Evolutionary conservation across 176 grass and related monocot species (phyloP).

Genomic region (Aegilops sharonensis): DNA sequence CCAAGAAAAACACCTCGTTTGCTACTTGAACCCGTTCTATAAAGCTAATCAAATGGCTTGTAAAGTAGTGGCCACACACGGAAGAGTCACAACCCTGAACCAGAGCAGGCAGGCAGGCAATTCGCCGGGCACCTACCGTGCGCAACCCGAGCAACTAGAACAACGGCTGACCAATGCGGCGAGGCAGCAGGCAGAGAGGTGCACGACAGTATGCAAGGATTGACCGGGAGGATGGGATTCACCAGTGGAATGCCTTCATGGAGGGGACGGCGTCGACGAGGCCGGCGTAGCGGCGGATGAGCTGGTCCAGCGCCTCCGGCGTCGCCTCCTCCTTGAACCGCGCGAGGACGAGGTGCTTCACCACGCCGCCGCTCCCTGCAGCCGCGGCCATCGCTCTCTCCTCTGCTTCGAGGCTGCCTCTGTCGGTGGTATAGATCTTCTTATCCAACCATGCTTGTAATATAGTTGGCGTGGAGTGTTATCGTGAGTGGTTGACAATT

Average conservation of each 20-base stretch:
- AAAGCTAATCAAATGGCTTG: neutral
- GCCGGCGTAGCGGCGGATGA: constrained; percentile 71
- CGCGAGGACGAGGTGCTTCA: constrained; percentile 80
- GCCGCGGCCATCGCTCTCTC: neutral
- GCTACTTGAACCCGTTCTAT: neutral
- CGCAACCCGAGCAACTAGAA: no score
- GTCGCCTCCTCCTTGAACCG: constrained; percentile 71
- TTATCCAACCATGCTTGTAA: no score
- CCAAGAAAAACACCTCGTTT: neutral
- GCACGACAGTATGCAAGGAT: no score
- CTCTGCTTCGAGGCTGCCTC: neutral
- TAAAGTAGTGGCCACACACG: no score
- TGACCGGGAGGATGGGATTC: neutral
- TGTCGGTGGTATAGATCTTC: no score
- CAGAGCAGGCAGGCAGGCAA: no score
- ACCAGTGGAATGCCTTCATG: constrained; percentile 95
- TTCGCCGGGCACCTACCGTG: no score
- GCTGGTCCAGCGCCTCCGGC: constrained; percentile 47
- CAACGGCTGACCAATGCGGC: neutral
- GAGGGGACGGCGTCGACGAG: constrained; percentile 60
- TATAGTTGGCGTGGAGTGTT: no score
- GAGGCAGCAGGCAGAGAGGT: neutral
- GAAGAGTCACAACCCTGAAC: no score
- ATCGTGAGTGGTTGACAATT: no score
- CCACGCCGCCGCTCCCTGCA: constrained; percentile 2